phyloP scores from a whole-genome alignment of 345 rosid species.

The Noccaea bulbosa region DNA sequence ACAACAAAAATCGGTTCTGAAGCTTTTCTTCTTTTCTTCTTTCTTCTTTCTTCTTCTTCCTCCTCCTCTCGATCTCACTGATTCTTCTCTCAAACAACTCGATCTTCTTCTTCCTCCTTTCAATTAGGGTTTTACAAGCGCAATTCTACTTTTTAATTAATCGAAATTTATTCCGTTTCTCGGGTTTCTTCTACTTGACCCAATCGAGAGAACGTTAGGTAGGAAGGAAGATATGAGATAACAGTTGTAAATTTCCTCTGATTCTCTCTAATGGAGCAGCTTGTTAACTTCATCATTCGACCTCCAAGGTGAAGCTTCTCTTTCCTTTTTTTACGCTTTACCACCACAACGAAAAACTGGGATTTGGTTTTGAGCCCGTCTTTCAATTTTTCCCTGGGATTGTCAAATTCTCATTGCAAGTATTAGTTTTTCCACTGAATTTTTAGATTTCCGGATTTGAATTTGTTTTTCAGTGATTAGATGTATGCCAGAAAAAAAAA shows the following conservation, averaged over 20 bases:
- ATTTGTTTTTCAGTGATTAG: background rate
- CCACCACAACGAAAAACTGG: background rate
- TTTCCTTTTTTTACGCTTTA: background rate
- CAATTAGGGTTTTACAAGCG: background rate
- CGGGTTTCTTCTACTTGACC: slow-evolving; percentile 11
- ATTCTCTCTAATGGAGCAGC: slow-evolving; percentile 54
- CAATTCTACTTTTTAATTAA: background rate
- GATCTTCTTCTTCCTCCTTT: slow-evolving; percentile 20
- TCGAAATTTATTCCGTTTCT: slow-evolving; percentile 5
- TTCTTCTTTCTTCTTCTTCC: background rate
- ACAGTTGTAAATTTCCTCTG: slow-evolving; percentile 7
- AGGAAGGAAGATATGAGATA: slow-evolving; percentile 1
- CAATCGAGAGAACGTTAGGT: background rate
- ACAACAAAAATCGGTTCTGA: slow-evolving; percentile 9
- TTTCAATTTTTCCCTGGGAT: background rate
- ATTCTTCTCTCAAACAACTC: slow-evolving; percentile 9
- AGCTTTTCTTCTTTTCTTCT: background rate
- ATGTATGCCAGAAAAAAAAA: background rate
- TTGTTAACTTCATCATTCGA: slow-evolving; percentile 90
- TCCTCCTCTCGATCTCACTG: slow-evolving; percentile 35
- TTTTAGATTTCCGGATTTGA: background rate
- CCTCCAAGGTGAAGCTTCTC: slow-evolving; percentile 73
- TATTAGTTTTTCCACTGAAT: background rate
- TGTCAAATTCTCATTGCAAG: background rate
- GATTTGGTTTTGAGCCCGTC: background rate